Base-by-base conservation (phyloP, 805 yeast species). In the Candida fluviatilis region DNA sequence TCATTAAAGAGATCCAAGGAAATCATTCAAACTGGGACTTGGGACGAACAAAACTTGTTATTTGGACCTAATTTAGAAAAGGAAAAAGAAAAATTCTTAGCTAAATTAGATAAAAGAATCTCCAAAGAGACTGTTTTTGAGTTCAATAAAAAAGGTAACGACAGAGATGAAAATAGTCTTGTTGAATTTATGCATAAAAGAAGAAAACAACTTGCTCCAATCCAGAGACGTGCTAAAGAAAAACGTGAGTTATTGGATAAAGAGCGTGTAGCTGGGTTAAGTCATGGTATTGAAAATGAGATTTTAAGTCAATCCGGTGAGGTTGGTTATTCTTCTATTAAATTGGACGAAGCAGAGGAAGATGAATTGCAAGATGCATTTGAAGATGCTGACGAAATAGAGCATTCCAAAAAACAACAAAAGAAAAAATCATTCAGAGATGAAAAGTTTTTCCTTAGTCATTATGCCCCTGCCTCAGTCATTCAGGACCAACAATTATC, bases 81-180 rank as follows among this genome's bases (percentile, higher is more conserved):
- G 46, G 93, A 84, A 49, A 86, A 85, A 55, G 71, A 83, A 18
- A 73, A 62, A 30, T 82, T 93, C 52, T 71, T 93, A 47, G 84
- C 78, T 4, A 79, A 80, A 50, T 66, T 93, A 43, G 77, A 78
- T 42, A 75, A 85, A 48, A 72, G 96, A 55, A 59, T 69, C 31
- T 69, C 78, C 36, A 83, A 86, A 51, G 98, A 93, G 57, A 93
- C 99, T 0, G 97, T 93, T 3, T 93, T 93, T 57, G 99, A 93
- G 60, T 84, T 89, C 60, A 76, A 80, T 43, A 65, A 62, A 31
- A 64, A 60, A 39, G 69, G 67, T n/a, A 52, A 47, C 25, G 64
- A 57, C 23, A 54, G 50, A 25, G 72, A 62, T 24, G 86, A 81
- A 47, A 82, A 82, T 46, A 75, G 80, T 35, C 70, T 88, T 55